Conservation (phyloP, 108 stramenopile species). For the Cyclotella distinguenda region DNA sequence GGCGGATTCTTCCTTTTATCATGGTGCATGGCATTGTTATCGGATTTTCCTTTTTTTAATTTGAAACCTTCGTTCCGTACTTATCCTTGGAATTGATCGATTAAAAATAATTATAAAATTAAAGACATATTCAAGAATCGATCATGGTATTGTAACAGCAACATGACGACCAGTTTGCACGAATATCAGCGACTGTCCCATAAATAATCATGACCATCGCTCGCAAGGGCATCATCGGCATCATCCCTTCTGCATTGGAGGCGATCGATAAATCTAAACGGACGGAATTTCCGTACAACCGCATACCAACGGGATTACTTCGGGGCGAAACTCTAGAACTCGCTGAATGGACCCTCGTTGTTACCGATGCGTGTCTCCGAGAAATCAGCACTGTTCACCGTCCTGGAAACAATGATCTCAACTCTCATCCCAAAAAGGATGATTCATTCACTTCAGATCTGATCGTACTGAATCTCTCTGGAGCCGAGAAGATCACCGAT, state of each 20-base stretch:
- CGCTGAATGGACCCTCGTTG: conserved; percentile 30
- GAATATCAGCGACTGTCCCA: too few relatives aligned
- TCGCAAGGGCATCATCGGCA: conserved; percentile 1
- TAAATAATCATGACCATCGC: too few relatives aligned
- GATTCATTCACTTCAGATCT: neutral
- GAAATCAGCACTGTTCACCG: conserved; percentile 7
- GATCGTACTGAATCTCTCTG: conserved; percentile 23
- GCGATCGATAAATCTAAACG: neutral
- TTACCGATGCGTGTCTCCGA: conserved; percentile 24
- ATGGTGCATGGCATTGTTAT: too few relatives aligned
- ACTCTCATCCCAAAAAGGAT: neutral
- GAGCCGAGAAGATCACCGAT: conserved; percentile 52
- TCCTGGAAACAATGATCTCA: neutral
- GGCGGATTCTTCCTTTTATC: too few relatives aligned
- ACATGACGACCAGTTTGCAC: too few relatives aligned
- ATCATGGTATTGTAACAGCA: too few relatives aligned
- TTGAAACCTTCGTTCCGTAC: too few relatives aligned
- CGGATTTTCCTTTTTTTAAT: too few relatives aligned
- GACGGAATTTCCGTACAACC: conserved; percentile 23
- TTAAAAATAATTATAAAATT: too few relatives aligned
- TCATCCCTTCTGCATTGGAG: conserved; percentile 13
- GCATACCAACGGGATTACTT: conserved; percentile 22
- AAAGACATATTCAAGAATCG: too few relatives aligned
- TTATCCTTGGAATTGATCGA: too few relatives aligned
- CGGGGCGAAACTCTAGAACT: conserved; percentile 13